A percentile compares a stretch with the other conserved stretches of the same genome.
Evolutionary conservation across 1,284 basidiomycete genomes (phyloP).

Genomic region (Paramarasmius palmivorus): DNA sequence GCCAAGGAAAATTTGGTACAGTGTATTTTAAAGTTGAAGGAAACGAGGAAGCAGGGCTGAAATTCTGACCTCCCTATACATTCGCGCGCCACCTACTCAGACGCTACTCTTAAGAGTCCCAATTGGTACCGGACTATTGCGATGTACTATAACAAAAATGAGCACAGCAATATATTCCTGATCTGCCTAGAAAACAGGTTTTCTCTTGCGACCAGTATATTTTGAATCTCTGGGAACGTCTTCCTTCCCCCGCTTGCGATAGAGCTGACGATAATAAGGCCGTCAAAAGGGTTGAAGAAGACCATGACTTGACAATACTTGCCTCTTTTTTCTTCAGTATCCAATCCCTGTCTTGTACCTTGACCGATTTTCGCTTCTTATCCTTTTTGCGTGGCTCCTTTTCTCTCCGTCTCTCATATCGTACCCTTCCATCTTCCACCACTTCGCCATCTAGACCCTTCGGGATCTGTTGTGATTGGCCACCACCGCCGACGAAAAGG

Average conservation of each 20-base stretch:
- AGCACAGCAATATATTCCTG: too few species aligned
- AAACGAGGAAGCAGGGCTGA: too few species aligned
- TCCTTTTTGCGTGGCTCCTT: constrained; percentile 56
- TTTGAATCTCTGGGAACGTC: constrained; percentile 79
- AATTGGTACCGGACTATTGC: too few species aligned
- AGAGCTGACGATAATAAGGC: constrained; percentile 48
- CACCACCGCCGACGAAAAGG: constrained; percentile 81
- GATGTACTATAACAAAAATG: too few species aligned
- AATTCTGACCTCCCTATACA: too few species aligned
- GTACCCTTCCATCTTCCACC: constrained; percentile 48
- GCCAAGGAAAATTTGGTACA: too few species aligned
- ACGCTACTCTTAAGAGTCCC: too few species aligned
- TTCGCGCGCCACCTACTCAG: too few species aligned
- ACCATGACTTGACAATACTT: constrained; percentile 17
- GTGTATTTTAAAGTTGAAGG: too few species aligned
- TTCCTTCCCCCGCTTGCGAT: constrained; percentile 80
- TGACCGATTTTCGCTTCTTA: constrained; percentile 65
- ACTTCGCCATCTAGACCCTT: constrained; percentile 74
- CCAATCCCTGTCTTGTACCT: constrained; percentile 67
- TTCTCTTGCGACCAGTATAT: constrained; percentile 78
- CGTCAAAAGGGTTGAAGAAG: constrained; percentile 12
- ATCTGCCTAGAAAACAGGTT: constrained; percentile 55
- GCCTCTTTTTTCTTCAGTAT: constrained; percentile 86
- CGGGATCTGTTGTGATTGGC: constrained; percentile 65
- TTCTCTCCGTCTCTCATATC: constrained; percentile 71